phyloP scores from a whole-genome alignment of 2,329 filamentous ascomycete genomes.

The Colletotrichum brevisporum region DNA sequence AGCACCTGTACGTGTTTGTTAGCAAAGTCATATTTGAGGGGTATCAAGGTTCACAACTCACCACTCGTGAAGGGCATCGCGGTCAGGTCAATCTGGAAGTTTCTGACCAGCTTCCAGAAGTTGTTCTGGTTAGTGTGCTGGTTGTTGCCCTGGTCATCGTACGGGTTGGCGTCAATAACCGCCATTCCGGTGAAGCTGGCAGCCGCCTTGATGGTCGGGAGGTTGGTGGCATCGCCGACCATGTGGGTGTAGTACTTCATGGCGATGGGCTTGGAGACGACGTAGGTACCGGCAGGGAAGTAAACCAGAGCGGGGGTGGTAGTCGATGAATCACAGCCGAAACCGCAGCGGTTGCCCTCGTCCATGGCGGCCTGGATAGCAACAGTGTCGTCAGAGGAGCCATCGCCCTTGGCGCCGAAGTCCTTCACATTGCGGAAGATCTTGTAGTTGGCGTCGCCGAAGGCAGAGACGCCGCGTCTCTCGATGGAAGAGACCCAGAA shows the following conservation, averaged over 20 bases:
- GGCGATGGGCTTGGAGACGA: conserved; percentile 83
- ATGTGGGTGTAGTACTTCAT: conserved; percentile 96
- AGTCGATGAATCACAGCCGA: conserved; percentile 86
- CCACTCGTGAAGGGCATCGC: conserved; percentile 66
- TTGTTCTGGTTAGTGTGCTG: conserved; percentile 83
- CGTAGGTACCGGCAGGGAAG: conserved; percentile 90
- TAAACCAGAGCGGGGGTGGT: conserved; percentile 89
- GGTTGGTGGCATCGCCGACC: conserved; percentile 80
- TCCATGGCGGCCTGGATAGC: conserved; percentile 87
- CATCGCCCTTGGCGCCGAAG: conserved; percentile 79
- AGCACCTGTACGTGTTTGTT: conserved; percentile 62
- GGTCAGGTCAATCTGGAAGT: conserved; percentile 84
- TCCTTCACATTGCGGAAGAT: conserved; percentile 84
- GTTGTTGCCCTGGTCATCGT: conserved; percentile 76
- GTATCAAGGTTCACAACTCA: not conserved
- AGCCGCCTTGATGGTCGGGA: conserved; percentile 82
- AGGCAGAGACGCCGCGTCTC: conserved; percentile 78
- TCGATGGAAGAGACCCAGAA: conserved; percentile 83
- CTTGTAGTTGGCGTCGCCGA: conserved; percentile 72
- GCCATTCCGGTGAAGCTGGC: conserved; percentile 85
- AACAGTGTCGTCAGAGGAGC: conserved; percentile 83
- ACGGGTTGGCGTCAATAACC: conserved; percentile 90
- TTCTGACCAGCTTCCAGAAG: conserved; percentile 87
- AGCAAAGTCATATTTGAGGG: not conserved
- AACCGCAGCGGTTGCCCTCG: conserved; percentile 83